Evolutionary conservation across 805 yeast genomes (phyloP).

Genomic region (Kregervanrija pseudodelftensis): DNA sequence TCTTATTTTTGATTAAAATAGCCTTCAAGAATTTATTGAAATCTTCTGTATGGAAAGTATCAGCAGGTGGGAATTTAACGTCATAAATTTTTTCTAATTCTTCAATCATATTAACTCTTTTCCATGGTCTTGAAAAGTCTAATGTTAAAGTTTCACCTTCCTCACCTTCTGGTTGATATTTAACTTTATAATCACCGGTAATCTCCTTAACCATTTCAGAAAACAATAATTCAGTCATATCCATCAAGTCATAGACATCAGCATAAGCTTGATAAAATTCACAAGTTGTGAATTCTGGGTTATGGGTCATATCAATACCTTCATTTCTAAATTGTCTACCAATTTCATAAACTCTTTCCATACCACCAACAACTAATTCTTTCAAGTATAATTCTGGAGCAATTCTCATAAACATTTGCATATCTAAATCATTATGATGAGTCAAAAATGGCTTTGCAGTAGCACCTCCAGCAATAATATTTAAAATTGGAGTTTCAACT

Average conservation of each 20-base stretch:
- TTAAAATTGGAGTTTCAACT: slow-evolving; percentile 99
- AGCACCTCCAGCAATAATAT: slow-evolving; percentile 98
- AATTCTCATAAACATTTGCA: slow-evolving; percentile 96
- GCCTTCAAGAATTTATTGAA: slow-evolving; percentile 85
- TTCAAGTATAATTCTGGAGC: slow-evolving; percentile 97
- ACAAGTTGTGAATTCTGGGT: slow-evolving; percentile 98
- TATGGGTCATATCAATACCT: slow-evolving; percentile 97
- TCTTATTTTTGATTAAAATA: slow-evolving; percentile 66
- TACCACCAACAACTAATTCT: slow-evolving; percentile 96
- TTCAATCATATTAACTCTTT: slow-evolving; percentile 95
- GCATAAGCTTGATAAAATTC: slow-evolving; percentile 98
- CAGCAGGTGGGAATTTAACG: slow-evolving; percentile 93
- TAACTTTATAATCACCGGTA: slow-evolving; percentile 80
- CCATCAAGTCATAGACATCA: slow-evolving; percentile 93
- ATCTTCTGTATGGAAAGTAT: slow-evolving; percentile 87
- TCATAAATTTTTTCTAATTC: slow-evolving; percentile 81
- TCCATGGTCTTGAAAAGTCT: slow-evolving; percentile 96
- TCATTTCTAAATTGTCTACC: slow-evolving; percentile 99
- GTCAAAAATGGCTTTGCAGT: slow-evolving; percentile 97
- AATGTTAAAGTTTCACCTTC: slow-evolving; percentile 70
- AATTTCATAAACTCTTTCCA: slow-evolving; percentile 96
- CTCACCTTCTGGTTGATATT: slow-evolving; percentile 92
- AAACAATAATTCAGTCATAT: slow-evolving; percentile 85
- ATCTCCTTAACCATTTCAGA: slow-evolving; percentile 96
- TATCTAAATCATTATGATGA: slow-evolving; percentile 92